Conservation (phyloP, 2,329 filamentous ascomycete species). For the Claviceps quebecensis region DNA sequence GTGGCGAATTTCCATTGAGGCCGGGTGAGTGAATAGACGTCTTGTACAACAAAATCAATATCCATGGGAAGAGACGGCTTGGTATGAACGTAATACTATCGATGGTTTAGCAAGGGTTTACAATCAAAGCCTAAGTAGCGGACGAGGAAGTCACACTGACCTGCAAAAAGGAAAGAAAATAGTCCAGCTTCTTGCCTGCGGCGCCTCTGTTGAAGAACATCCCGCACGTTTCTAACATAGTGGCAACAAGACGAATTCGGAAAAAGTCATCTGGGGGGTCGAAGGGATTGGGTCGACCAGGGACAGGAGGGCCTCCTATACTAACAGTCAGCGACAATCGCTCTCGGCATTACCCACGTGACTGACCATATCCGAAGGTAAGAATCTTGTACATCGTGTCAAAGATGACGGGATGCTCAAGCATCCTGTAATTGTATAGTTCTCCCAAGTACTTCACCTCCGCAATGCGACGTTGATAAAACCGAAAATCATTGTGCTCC, state of each 20-base stretch:
- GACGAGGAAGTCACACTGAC: constrained; percentile 22
- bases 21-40: constrained; percentile 70
- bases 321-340: background rate
- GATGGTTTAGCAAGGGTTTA: background rate
- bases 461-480: constrained; percentile 85
- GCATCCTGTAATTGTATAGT: constrained; percentile 93
- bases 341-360: background rate
- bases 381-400: constrained; percentile 90
- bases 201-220: constrained; percentile 90
- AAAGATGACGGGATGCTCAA: constrained; percentile 90
- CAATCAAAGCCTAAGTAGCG: background rate
- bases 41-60: constrained; percentile 90
- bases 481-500: constrained; percentile 94
- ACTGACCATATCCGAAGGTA: constrained; percentile 70
- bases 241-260: constrained; percentile 79
- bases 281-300: constrained; percentile 61
- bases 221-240: constrained; percentile 84
- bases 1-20: constrained; percentile 86
- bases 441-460: constrained; percentile 95
- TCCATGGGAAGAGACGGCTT: constrained; percentile 91
- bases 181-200: constrained; percentile 93
- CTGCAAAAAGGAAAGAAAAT: constrained; percentile 92
- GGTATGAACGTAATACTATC: constrained; percentile 80
- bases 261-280: constrained; percentile 93
- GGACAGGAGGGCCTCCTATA: constrained; percentile 62